phyloP scores from a whole-genome alignment of 352 stramenopile species.

The Phytophthora tentaculata region DNA sequence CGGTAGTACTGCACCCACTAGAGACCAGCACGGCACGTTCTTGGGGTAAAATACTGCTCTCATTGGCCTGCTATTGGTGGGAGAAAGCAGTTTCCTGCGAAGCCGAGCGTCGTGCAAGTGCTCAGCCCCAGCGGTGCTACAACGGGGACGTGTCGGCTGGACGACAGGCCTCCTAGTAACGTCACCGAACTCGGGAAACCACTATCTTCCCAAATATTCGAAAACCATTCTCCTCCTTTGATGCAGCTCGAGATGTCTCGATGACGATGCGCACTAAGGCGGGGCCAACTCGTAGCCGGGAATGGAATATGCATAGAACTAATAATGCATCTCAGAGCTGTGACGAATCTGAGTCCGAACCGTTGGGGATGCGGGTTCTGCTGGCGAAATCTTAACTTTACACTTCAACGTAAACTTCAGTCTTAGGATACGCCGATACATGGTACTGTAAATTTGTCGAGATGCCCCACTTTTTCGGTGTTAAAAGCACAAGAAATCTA shows the following conservation, averaged over 20 bases:
- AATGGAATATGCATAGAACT: slow-evolving; percentile 16
- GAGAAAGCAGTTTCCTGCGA: slow-evolving; percentile 30
- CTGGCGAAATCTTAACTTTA: slow-evolving; percentile 10
- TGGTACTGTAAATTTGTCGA: slow-evolving; percentile 8
- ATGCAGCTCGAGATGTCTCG: background rate
- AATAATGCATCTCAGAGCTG: slow-evolving; percentile 17
- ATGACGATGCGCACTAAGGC: slow-evolving; percentile 15
- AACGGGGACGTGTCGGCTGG: slow-evolving; percentile 21
- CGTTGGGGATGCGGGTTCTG: slow-evolving; percentile 17
- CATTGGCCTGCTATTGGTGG: slow-evolving; percentile 18
- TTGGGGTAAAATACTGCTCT: background rate
- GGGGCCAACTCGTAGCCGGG: background rate
- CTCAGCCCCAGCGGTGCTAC: slow-evolving; percentile 15
- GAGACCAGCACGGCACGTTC: slow-evolving; percentile 5
- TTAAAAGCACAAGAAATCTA: slow-evolving; percentile 21
- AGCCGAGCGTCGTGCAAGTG: slow-evolving; percentile 8
- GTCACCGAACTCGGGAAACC: slow-evolving; percentile 26
- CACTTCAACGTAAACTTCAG: slow-evolving; percentile 34
- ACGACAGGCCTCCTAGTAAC: slow-evolving; percentile 28
- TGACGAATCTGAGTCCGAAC: slow-evolving; percentile 20
- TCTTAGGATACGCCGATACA: slow-evolving; percentile 16
- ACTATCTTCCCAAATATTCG: slow-evolving; percentile 32
- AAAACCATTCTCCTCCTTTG: slow-evolving; percentile 10
- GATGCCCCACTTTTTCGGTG: slow-evolving; percentile 22
- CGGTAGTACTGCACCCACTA: slow-evolving; percentile 1